Evolutionary conservation across 257 asterid genomes (phyloP), one percentile per base, ranked within the genome.

Genomic region (Galeopsis tetrahit): DNA sequence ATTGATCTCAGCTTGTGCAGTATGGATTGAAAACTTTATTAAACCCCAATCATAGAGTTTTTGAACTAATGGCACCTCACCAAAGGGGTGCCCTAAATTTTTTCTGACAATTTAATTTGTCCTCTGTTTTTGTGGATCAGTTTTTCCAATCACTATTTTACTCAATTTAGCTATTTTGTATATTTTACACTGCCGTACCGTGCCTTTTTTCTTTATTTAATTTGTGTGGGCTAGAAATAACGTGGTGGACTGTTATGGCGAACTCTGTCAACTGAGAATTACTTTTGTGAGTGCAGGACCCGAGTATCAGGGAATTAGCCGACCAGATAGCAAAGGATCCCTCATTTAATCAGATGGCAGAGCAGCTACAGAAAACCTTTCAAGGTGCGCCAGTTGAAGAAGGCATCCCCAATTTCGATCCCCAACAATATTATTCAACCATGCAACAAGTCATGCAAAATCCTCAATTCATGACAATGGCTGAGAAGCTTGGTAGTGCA

Each of bases 361-460:
- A 90, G 80, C 98, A 92, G 82, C 96, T 92, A 49, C 97, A 88
- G 85, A 85, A 88, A 82, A 88, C 95, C 69, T 85, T 92, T 77
- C 98, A 90, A 76, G 97, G 90, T 46, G 82, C 84, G 1, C 38
- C 95, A 43, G 82, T 72, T 68, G 90, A 83, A 31, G 92, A 85
- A 14, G 88, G 87, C 31, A 74, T 88, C 49, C 98, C 98, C 67
- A 88, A 85, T 69, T 85, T 92, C 72, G 97, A 92, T 64, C 77
- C 91, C 10, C 97, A 88, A 60, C 91, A 87, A 73, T 92, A 90
- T 80, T 82, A 83, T 56, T 60, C 87, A 39, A 90, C 98, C 33
- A 90, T 92, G 97, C 97, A 92, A 75, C 92, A 92, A 77, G 97
- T 92, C 70, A 90, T 92, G 98, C 93, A 92, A 81, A 92, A 92